Evolutionary conservation across 768 basidiomycete species (phyloP), one percentile per base, ranked within the genome.

Genomic region (Pleurotus citrinopileatus): DNA sequence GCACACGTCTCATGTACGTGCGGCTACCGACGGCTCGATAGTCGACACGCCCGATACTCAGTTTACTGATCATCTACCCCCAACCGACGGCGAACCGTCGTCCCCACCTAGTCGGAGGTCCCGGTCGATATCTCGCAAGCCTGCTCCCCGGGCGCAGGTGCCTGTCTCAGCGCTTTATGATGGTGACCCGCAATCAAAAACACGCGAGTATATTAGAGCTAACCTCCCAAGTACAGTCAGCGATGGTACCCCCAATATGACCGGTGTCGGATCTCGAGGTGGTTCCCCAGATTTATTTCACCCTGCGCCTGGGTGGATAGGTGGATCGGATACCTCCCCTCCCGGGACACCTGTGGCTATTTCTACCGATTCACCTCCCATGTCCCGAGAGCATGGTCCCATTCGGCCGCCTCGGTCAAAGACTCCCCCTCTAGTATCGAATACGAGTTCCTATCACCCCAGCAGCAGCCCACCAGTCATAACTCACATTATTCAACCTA

Each of bases 111-210:
- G 37, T 26, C 48, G 22, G 10, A 51, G 34, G 13, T 34, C 32
- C 32, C 32, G 32, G n/a, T 51, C 48, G 3, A 51, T 51, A 19
- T 51, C 83, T 55, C 81, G 83, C 34, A 89, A 88, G 62, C 81
- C 80, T 19, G 82, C 81, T 20, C 86, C 84, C 0, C 71, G 81
- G 55, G 82, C 81, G 8, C 83, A 86, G 59, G 66, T 87, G 4
- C 84, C 86, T 1, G 73, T 82, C 9, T 84, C 84, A 9, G 80
- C 84, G 47, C 75, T 83, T 43, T 73, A 77, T 28, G 76, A 80
- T 40, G 64, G 67, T 47, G 65, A 65, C 10, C n/a, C 55, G 34
- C 56, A 40, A 55, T 51, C 36, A 20, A 57, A 38, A 38, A 42
- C 13, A 69, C 53, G 32, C 59, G 56, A 62, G 63, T n/a, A 55